Evolutionary conservation across 78 protist species (phyloP).

Genomic region (Guillardia theta): DNA sequence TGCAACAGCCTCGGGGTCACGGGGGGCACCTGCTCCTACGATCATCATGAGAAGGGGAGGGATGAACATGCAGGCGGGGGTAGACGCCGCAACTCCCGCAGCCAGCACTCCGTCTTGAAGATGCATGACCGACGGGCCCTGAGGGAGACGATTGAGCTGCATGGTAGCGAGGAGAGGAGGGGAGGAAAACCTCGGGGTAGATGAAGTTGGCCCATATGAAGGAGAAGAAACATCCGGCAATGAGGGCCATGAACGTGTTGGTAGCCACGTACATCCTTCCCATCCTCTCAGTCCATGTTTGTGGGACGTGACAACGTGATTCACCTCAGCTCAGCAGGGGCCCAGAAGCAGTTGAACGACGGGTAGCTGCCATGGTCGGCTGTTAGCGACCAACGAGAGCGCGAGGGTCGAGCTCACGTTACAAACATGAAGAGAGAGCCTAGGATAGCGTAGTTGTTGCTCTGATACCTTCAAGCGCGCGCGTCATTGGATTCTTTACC

Average conservation of each 20-base stretch:
- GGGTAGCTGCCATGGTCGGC: no score
- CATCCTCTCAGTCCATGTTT: no score
- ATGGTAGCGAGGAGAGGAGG: neutral
- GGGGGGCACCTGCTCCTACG: neutral
- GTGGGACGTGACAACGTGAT: no score
- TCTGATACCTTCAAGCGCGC: neutral
- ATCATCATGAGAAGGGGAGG: neutral
- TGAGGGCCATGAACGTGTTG: neutral
- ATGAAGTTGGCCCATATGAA: slow-evolving; percentile 19
- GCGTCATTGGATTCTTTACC: neutral
- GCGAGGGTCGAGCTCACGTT: no score
- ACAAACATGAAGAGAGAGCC: neutral
- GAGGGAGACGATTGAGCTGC: neutral
- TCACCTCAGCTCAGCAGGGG: slow-evolving; percentile 11
- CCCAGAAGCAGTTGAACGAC: slow-evolving; percentile 23
- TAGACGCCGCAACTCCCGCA: neutral
- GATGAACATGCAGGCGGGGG: slow-evolving; percentile 24
- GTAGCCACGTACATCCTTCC: slow-evolving; percentile 3
- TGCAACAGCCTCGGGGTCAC: no score
- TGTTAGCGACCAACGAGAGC: no score
- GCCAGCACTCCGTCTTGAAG: neutral
- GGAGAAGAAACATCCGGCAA: neutral
- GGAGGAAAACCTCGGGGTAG: slow-evolving; percentile 18
- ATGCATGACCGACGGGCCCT: neutral
- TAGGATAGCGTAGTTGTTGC: neutral